Percentiles rank a stretch among this genome's conserved stretches.
These are phyloP conservation scores for Elaeagnus macrophylla DNA, from an alignment of 306 rosid species.

Conservation along the genomic window DNA sequence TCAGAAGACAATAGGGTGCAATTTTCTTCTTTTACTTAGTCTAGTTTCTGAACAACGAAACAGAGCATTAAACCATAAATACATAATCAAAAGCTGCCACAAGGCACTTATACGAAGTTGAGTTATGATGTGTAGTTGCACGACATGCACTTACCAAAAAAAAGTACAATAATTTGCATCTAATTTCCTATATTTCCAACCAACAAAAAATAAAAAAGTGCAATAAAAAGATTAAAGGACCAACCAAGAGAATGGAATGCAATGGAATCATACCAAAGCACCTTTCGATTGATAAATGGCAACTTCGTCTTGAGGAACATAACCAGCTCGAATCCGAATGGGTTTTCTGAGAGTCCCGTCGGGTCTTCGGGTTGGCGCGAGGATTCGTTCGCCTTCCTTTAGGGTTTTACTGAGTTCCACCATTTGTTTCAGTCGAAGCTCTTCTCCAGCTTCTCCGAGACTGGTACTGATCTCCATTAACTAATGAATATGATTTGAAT, in stretches of 20 bases:
- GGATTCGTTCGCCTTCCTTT: slow-evolving; percentile 75
- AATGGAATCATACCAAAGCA: slow-evolving; percentile 36
- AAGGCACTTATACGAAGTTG: too few species aligned
- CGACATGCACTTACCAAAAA: too few species aligned
- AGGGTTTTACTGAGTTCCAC: slow-evolving; percentile 48
- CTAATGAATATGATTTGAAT: too few species aligned
- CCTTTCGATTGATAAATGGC: slow-evolving; percentile 79
- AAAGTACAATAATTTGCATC: too few species aligned
- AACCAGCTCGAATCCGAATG: slow-evolving; percentile 78
- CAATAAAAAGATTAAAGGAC: too few species aligned
- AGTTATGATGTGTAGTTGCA: too few species aligned
- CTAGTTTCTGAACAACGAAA: slow-evolving; percentile 15
- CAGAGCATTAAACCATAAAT: neutral
- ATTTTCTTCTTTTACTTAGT: too few species aligned
- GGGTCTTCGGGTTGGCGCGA: slow-evolving; percentile 78
- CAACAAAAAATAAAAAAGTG: too few species aligned
- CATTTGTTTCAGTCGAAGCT: slow-evolving; percentile 23
- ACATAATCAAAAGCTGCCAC: too few species aligned
- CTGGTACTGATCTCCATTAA: slow-evolving; percentile 37
- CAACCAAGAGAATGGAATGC: neutral
- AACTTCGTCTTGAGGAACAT: slow-evolving; percentile 81
- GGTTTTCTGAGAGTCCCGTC: slow-evolving; percentile 86
- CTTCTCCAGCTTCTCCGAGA: slow-evolving; percentile 25
- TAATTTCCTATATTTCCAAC: too few species aligned
- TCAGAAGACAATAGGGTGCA: too few species aligned